phyloP scores from a whole-genome alignment of 192 early-diverging fungal species.

The Podila epicladia region DNA sequence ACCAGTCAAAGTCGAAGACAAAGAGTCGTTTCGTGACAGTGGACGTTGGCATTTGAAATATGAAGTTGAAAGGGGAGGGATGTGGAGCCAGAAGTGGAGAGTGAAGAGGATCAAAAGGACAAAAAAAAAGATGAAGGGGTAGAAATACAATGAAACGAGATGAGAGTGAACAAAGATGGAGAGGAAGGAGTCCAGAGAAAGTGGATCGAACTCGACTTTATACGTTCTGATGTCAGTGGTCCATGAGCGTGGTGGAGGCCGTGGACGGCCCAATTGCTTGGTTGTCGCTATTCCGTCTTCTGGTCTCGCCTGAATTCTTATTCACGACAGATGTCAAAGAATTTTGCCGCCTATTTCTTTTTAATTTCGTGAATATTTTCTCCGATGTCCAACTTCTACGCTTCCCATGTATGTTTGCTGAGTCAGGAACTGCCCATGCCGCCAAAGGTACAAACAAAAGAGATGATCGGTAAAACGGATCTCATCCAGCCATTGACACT shows the following conservation, averaged over 20 bases:
- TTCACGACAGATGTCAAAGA: not conserved
- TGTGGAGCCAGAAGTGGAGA: not conserved
- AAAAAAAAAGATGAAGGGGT: not conserved
- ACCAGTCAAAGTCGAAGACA: slow-evolving; percentile 78
- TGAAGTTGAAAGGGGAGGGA: not conserved
- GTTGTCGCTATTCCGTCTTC: not conserved
- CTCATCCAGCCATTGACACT: too few relatives aligned
- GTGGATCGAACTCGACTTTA: too few relatives aligned
- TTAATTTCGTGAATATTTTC: too few relatives aligned
- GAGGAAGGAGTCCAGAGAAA: not conserved
- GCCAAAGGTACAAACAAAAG: too few relatives aligned
- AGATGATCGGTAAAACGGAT: too few relatives aligned
- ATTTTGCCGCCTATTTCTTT: not conserved
- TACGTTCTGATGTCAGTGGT: too few relatives aligned
- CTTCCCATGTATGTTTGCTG: too few relatives aligned
- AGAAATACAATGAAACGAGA: slow-evolving; percentile 6
- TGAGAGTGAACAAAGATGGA: slow-evolving; percentile 1
- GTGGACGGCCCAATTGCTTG: too few relatives aligned
- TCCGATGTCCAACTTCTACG: too few relatives aligned
- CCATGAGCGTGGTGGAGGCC: too few relatives aligned
- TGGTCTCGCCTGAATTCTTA: slow-evolving; percentile 11
- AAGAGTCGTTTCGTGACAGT: slow-evolving; percentile 44
- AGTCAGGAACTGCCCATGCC: too few relatives aligned
- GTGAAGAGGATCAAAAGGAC: not conserved
- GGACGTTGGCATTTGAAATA: slow-evolving; percentile 12